These are phyloP conservation scores for Schizochytrium sp. DNA, from an alignment of 108 stramenopile genomes.

Conservation along the genomic window DNA sequence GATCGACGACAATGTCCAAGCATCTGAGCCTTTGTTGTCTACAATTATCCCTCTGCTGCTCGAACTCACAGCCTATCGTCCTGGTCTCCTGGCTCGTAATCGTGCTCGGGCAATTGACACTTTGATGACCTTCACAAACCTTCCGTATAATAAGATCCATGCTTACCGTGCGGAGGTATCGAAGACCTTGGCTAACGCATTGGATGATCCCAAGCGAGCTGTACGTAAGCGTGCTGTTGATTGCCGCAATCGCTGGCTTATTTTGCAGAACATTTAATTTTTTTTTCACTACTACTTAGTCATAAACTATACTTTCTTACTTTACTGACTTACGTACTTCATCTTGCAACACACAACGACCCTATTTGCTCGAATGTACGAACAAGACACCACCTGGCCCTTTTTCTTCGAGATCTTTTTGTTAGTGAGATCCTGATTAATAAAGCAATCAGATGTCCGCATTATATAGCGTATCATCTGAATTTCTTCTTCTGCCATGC, in stretches of 20 bases:
- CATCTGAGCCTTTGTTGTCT: slow-evolving; percentile 1
- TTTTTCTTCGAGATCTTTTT: too few relatives aligned
- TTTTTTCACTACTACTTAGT: background rate
- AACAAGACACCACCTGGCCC: too few relatives aligned
- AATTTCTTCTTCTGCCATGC: too few relatives aligned
- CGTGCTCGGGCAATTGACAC: slow-evolving; percentile 32
- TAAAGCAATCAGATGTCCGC: too few relatives aligned
- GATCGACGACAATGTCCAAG: slow-evolving; percentile 26
- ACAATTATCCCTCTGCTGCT: background rate
- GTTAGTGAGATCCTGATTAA: too few relatives aligned
- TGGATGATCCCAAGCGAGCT: slow-evolving; percentile 57
- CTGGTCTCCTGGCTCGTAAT: slow-evolving; percentile 13
- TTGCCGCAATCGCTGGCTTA: slow-evolving; percentile 50
- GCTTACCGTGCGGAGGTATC: slow-evolving; percentile 8
- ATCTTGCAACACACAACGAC: too few relatives aligned
- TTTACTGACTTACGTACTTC: too few relatives aligned
- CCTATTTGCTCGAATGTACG: too few relatives aligned
- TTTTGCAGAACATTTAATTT: slow-evolving; percentile 34
- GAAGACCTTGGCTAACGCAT: background rate
- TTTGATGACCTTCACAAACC: background rate
- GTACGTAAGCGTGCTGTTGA: slow-evolving; percentile 16
- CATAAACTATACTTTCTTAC: background rate
- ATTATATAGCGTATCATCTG: too few relatives aligned
- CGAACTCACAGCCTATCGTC: slow-evolving; percentile 11
- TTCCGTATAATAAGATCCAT: slow-evolving; percentile 58